Evolutionary conservation across 2,329 filamentous ascomycete genomes (phyloP).

Genomic region (Bipolaris bicolor): DNA sequence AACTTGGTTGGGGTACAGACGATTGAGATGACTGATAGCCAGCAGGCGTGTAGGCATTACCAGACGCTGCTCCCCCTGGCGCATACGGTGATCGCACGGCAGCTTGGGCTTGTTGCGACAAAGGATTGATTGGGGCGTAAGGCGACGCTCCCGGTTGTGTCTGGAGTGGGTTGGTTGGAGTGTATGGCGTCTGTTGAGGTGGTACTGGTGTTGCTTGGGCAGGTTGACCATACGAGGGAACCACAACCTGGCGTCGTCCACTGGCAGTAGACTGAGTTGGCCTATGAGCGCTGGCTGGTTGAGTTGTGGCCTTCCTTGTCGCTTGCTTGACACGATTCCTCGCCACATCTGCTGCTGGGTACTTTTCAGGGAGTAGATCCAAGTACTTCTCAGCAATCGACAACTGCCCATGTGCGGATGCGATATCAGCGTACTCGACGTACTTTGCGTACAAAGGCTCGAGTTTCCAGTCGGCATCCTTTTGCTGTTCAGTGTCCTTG

Average conservation of each 20-base stretch:
- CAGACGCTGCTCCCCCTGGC: constrained; percentile 16
- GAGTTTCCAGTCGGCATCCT: constrained; percentile 86
- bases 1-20: constrained; percentile 43
- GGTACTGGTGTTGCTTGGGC: constrained; percentile 26
- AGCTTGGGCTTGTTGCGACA: constrained; percentile 38
- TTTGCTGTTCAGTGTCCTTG: constrained; percentile 74
- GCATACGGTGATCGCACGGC: constrained; percentile 26
- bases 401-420: constrained; percentile 87
- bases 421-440: constrained; percentile 93
- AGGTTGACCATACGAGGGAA: constrained; percentile 42
- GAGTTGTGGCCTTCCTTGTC: constrained; percentile 66
- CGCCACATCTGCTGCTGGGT: constrained; percentile 85
- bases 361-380: constrained; percentile 80
- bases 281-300: constrained; percentile 49
- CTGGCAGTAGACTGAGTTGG: constrained; percentile 48
- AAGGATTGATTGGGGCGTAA: constrained; percentile 36
- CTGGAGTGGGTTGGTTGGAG: constrained; percentile 37
- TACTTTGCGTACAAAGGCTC: constrained; percentile 90
- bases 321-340: constrained; percentile 85
- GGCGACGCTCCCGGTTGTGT: constrained; percentile 33
- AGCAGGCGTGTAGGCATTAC: constrained; percentile 54
- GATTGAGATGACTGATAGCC: constrained; percentile 61
- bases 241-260: constrained; percentile 45
- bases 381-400: constrained; percentile 89
- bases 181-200: constrained; percentile 29